Conservation (phyloP, 2,329 filamentous ascomycete species). For the Sphaceloma murrayae region DNA sequence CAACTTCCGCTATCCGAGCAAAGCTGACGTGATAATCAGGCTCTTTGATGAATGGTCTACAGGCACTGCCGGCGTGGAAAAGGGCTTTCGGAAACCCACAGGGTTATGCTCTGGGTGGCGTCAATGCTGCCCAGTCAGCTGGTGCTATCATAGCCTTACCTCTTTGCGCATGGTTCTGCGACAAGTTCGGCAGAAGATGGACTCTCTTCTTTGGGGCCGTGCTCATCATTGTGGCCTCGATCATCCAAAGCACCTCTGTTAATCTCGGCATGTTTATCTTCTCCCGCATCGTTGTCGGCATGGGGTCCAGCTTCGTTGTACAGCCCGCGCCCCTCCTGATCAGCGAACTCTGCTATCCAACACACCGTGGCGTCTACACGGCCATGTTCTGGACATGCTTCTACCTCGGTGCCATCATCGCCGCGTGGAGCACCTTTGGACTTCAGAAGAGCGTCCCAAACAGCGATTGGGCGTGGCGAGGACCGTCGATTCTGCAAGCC, state of each 20-base stretch:
- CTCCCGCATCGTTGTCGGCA: not conserved
- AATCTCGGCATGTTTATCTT: constrained; percentile 6
- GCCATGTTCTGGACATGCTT: not conserved
- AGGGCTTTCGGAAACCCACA: not conserved
- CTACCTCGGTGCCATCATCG: not conserved
- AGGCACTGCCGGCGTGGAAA: not conserved
- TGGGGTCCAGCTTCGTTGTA: not conserved
- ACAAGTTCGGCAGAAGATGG: not conserved
- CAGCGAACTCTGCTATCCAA: not conserved
- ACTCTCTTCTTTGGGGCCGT: not conserved
- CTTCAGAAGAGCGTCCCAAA: not conserved
- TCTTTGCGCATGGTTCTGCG: not conserved
- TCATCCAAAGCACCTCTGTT: not conserved
- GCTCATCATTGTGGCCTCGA: not conserved
- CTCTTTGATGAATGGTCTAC: not conserved
- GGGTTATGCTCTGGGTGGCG: not conserved
- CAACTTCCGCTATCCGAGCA: too few relatives aligned
- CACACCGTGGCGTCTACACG: not conserved
- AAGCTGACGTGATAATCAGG: too few relatives aligned
- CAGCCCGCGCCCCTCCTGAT: not conserved
- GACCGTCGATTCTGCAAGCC: not conserved
- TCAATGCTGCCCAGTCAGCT: not conserved
- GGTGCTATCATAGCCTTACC: not conserved
- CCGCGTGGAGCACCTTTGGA: not conserved
- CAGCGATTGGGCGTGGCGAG: not conserved